phyloP scores from a whole-genome alignment of 768 basidiomycete genomes.

The Naematelia encephala region DNA sequence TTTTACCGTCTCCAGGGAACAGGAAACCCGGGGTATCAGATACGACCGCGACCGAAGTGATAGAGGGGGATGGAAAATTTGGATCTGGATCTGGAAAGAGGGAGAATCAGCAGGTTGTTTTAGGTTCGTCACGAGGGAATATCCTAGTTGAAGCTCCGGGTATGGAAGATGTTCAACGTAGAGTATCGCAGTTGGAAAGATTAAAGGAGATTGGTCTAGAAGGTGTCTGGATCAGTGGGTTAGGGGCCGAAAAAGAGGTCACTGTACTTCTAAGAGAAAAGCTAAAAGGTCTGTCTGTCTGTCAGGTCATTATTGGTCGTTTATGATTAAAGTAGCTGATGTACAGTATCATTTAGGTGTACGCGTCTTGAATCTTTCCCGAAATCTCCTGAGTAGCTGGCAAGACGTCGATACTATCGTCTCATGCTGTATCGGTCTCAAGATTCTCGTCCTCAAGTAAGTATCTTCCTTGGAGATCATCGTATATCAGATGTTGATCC shows the following conservation, averaged over 20 bases:
- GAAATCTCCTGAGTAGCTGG: conserved; percentile 72
- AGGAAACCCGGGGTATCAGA: not conserved
- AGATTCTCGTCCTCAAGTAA: conserved; percentile 74
- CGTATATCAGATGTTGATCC: not conserved
- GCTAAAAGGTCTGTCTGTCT: conserved; percentile 16
- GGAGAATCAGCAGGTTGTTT: conserved; percentile 56
- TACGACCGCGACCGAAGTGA: too few relatives aligned
- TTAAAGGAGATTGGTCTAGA: conserved; percentile 80
- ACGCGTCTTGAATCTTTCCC: conserved; percentile 75
- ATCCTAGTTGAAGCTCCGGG: conserved; percentile 84
- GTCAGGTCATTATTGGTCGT: conserved; percentile 15
- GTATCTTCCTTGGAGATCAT: too few relatives aligned
- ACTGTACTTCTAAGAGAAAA: conserved; percentile 10
- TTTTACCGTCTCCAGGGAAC: not conserved
- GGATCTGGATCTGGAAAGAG: not conserved
- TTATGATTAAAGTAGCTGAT: conserved; percentile 11
- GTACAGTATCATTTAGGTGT: conserved; percentile 65
- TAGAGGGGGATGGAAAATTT: conserved; percentile 20
- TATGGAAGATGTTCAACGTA: conserved; percentile 71
- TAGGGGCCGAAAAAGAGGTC: conserved; percentile 50
- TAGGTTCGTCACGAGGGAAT: conserved; percentile 76
- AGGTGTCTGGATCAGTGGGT: conserved; percentile 57
- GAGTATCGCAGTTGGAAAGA: conserved; percentile 63
- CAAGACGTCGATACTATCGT: conserved; percentile 63
- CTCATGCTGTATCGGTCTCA: conserved; percentile 61